These are phyloP conservation scores for Phoma herbarum DNA, from an alignment of 2,329 filamentous ascomycete genomes.

Conservation along the genomic window DNA sequence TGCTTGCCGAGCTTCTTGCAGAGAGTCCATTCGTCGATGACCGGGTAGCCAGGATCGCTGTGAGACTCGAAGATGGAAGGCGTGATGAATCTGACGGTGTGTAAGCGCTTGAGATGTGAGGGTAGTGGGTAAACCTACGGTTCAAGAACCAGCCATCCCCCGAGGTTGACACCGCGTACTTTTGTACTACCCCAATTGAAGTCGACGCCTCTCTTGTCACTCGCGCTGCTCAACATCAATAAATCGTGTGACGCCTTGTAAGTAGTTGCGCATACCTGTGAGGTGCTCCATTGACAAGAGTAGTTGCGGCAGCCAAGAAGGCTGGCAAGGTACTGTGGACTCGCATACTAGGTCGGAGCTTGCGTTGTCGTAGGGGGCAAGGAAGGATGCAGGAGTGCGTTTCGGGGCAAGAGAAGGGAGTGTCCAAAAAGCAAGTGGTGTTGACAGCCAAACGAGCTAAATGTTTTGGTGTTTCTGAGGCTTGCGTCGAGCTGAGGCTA, in stretches of 20 bases:
- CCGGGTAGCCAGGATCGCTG: constrained; percentile 38
- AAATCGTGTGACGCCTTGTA: background rate
- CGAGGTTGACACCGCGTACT: constrained; percentile 48
- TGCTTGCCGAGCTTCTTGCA: constrained; percentile 58
- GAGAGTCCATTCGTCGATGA: constrained; percentile 62
- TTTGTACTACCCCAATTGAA: constrained; percentile 57
- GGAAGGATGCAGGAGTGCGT: background rate
- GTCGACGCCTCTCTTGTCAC: constrained; percentile 26
- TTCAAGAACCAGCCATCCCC: constrained; percentile 49
- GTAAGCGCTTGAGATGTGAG: background rate
- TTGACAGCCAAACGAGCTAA: background rate
- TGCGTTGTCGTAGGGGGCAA: background rate
- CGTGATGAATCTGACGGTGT: constrained; percentile 60
- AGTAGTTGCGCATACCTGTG: constrained; percentile 22
- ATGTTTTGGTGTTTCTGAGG: background rate
- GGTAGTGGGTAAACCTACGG: constrained; percentile 26
- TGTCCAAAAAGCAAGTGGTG: background rate
- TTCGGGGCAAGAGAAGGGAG: too few species aligned
- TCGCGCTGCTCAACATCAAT: constrained; percentile 12
- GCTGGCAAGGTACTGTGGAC: constrained; percentile 16
- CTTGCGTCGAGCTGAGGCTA: background rate
- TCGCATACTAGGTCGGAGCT: constrained; percentile 19
- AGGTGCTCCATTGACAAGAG: constrained; percentile 29
- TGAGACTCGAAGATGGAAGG: constrained; percentile 61
- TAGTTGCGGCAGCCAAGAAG: constrained; percentile 19